Conservation (phyloP, 352 stramenopile genomes). For the Globisporangium barbulae region DNA sequence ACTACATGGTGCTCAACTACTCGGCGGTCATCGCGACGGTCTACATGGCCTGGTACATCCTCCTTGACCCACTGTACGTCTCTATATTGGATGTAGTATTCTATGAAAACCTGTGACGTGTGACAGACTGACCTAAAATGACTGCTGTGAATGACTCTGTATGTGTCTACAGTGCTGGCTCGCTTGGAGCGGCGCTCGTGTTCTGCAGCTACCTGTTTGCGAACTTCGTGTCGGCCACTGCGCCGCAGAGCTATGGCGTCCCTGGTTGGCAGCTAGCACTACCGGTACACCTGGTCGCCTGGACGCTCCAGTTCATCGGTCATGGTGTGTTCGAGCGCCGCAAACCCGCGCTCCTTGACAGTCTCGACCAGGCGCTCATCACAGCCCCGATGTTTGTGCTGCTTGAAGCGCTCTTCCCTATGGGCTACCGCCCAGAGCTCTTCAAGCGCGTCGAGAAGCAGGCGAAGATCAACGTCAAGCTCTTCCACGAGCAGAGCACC, state of each 20-base stretch:
- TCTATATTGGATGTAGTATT: neutral
- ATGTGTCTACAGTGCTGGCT: slow-evolving; percentile 31
- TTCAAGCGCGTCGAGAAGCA: slow-evolving; percentile 59
- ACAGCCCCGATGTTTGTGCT: slow-evolving; percentile 87
- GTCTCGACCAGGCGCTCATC: slow-evolving; percentile 75
- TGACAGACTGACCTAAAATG: neutral
- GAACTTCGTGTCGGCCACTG: slow-evolving; percentile 49
- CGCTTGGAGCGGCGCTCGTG: slow-evolving; percentile 49
- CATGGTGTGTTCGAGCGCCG: slow-evolving; percentile 84
- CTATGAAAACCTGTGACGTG: neutral
- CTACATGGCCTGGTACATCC: slow-evolving; percentile 84
- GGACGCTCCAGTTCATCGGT: slow-evolving; percentile 84
- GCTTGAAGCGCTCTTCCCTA: slow-evolving; percentile 67
- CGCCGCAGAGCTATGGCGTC: slow-evolving; percentile 31
- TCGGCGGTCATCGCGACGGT: slow-evolving; percentile 45
- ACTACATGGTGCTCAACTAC: slow-evolving; percentile 66
- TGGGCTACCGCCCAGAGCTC: slow-evolving; percentile 76
- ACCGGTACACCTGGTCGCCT: slow-evolving; percentile 51
- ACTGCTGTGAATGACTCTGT: slow-evolving; percentile 1
- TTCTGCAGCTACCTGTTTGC: slow-evolving; percentile 51
- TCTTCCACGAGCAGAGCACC: slow-evolving; percentile 32
- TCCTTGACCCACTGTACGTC: slow-evolving; percentile 47
- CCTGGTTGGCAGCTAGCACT: slow-evolving; percentile 54
- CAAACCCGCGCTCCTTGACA: slow-evolving; percentile 83
- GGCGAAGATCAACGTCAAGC: slow-evolving; percentile 57